Conservation (phyloP, 306 rosid genomes). For the Inga laurina region DNA sequence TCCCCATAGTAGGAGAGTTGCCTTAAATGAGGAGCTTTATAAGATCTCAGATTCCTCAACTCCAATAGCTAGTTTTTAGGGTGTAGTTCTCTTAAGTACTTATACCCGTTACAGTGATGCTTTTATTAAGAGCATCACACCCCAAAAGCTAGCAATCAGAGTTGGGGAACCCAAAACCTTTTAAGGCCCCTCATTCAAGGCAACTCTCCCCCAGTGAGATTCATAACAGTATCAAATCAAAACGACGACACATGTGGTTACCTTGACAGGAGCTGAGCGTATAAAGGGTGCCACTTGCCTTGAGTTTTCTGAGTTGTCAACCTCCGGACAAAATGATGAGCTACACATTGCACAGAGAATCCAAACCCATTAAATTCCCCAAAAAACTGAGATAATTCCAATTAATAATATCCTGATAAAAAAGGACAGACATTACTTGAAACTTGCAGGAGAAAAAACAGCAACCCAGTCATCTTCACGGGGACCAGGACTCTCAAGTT, state of each 20-base stretch:
- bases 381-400: background rate
- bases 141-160: too few species aligned
- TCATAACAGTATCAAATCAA: background rate
- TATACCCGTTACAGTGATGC: too few species aligned
- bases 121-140: too few species aligned
- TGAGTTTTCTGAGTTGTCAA: background rate
- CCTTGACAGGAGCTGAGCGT: slow-evolving; percentile 59
- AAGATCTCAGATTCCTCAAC: too few species aligned
- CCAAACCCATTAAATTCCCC: background rate
- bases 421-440: slow-evolving; percentile 45
- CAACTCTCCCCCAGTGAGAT: too few species aligned
- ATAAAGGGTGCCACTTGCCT: slow-evolving; percentile 42
- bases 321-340: background rate
- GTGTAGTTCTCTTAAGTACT: too few species aligned
- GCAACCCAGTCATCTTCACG: slow-evolving; percentile 55
- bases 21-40: too few species aligned
- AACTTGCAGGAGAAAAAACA: slow-evolving; percentile 60
- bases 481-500: slow-evolving; percentile 17
- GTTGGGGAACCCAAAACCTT: too few species aligned
- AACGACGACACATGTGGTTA: background rate
- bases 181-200: too few species aligned
- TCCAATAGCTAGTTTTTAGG: too few species aligned
- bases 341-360: background rate
- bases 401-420: background rate
- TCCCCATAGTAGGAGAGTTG: too few species aligned